These are phyloP conservation scores for Xylaria sp. DNA, from an alignment of 2,329 filamentous ascomycete genomes.

Conservation along the genomic window DNA sequence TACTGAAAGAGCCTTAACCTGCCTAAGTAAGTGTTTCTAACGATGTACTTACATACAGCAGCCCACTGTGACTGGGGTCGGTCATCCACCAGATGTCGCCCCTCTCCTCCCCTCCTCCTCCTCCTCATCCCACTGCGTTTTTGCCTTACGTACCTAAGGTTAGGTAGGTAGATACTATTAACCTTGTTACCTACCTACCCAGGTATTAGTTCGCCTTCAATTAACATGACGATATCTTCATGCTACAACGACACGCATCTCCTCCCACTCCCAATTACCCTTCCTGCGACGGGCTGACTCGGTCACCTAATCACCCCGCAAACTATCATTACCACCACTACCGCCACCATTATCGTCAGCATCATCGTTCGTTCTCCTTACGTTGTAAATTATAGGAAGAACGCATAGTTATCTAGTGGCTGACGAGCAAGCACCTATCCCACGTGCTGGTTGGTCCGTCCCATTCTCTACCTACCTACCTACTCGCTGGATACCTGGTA, in stretches of 20 bases:
- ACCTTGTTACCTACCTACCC: not conserved
- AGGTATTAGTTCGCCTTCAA: not conserved
- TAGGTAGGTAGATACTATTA: not conserved
- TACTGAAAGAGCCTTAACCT: not conserved
- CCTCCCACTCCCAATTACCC: slow-evolving; percentile 27
- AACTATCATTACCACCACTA: slow-evolving; percentile 7
- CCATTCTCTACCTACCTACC: slow-evolving; percentile 6
- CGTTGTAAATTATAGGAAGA: not conserved
- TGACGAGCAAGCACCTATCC: not conserved
- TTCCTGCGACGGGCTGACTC: slow-evolving; percentile 38
- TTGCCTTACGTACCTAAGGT: not conserved
- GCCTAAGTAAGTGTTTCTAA: not conserved
- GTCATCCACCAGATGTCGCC: slow-evolving; percentile 5
- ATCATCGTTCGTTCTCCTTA: slow-evolving; percentile 15
- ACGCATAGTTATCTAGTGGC: not conserved
- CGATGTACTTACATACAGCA: not conserved
- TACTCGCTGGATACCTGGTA: not conserved
- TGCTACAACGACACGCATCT: slow-evolving; percentile 29
- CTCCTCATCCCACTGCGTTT: slow-evolving; percentile 3
- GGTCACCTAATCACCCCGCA: slow-evolving; percentile 25
- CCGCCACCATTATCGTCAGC: slow-evolving; percentile 9
- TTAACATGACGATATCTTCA: slow-evolving; percentile 39
- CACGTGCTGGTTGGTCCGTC: slow-evolving; percentile 1
- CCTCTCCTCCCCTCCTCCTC: slow-evolving; percentile 11
- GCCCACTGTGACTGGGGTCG: not conserved